These are phyloP conservation scores for Saccharomycopsis fibuligera DNA, from an alignment of 805 yeast species.

Conservation along the genomic window DNA sequence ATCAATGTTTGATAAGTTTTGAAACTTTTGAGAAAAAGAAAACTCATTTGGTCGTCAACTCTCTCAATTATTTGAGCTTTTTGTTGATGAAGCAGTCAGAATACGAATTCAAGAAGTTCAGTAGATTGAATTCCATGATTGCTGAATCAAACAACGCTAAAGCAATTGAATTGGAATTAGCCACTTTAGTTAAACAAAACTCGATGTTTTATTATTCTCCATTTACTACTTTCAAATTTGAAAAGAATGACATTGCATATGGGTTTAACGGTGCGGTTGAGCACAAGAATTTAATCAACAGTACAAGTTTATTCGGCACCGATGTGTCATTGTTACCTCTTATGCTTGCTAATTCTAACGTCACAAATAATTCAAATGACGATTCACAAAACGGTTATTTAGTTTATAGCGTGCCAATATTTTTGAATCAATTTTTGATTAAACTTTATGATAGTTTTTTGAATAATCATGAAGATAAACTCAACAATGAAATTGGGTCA, in stretches of 20 bases:
- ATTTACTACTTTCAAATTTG: slow-evolving; percentile 12
- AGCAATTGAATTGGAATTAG: slow-evolving; percentile 13
- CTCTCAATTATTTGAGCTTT: slow-evolving; percentile 20
- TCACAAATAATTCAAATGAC: background rate
- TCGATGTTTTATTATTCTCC: slow-evolving; percentile 20
- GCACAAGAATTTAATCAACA: background rate
- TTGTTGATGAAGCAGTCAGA: slow-evolving; percentile 22
- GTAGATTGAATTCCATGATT: slow-evolving; percentile 12
- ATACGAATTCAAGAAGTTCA: slow-evolving; percentile 20
- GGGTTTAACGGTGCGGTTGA: background rate
- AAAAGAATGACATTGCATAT: slow-evolving; percentile 10
- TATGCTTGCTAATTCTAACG: background rate
- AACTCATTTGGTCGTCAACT: slow-evolving; percentile 9
- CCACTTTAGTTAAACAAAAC: slow-evolving; percentile 2
- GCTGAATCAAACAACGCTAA: slow-evolving; percentile 15
- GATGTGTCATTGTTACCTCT: slow-evolving; percentile 19
- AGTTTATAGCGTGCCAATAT: slow-evolving; percentile 17
- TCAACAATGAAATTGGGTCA: background rate
- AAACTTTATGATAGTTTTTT: slow-evolving; percentile 10
- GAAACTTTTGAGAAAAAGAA: slow-evolving; percentile 15
- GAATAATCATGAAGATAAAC: slow-evolving; percentile 13
- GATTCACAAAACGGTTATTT: no score
- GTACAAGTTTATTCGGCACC: slow-evolving; percentile 18
- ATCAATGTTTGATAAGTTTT: slow-evolving; percentile 4
- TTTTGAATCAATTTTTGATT: slow-evolving; percentile 12